Base-by-base conservation (phyloP, 768 basidiomycete genomes). In the Kwoniella mangroviensis region DNA sequence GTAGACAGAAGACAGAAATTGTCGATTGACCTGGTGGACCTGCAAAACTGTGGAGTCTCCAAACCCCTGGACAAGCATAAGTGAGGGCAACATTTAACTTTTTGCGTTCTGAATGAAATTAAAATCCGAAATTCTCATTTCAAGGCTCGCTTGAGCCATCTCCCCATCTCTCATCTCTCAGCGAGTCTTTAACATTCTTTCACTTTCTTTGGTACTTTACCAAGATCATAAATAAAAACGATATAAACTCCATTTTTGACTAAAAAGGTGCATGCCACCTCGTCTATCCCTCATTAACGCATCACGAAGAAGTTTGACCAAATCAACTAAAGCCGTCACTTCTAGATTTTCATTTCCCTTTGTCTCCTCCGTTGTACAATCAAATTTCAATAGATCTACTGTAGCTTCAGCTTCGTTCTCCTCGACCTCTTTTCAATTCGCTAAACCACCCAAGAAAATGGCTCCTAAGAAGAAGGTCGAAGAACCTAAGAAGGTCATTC, bases 391-490 rank as follows among this genome's bases (percentile, higher is more conserved):
- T 21, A 60, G 58, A 41, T 5, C 26, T 43, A 19, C 43, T 62
- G 53, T 60, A 41, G 43, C 65, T 26, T 17, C 52, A 55, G 61
- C 62, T 63, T 17, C 54, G 2, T 67, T 67, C 24, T 52, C 65
- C 11, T 54, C 68, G 52, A 22, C 72, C 45, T 42, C 72, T 55
- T 71, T 59, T 24, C 7, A n/a, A 53, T 64, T 41, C 56, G 68
- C 68, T 21, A 63, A 75, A 71, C 65, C 45, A 59, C 75, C 75
- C 28, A 60, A 58, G 24, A 92, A 85, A 81, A 97, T 96, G 94
- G 90, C 93, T 3, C 95, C 95, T 15, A 95, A 93, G 86, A 95
- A 96, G 84, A 89, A 89, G 63, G 85, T 85, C 63, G 86, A 83
- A 26, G 85, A 85, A 12, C 93, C 94, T 85, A 97, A 94, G 86